Evolutionary conservation across 2,329 filamentous ascomycete genomes (phyloP), one percentile per base, ranked within the genome.

Genomic region (Corinectria fuckeliana): DNA sequence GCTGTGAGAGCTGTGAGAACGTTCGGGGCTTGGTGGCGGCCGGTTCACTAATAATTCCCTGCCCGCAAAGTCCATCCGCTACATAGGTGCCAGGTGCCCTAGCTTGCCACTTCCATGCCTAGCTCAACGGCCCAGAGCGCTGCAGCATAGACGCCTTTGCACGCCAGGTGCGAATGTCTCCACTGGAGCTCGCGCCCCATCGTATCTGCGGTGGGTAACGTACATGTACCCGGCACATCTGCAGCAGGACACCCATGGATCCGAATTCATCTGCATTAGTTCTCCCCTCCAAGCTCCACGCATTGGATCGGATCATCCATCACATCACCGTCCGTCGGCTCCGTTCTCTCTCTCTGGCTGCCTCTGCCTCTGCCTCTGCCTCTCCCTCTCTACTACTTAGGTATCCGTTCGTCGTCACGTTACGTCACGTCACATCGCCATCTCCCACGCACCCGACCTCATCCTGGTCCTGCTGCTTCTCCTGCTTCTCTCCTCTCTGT

Each of bases 21-120:
- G 44, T 63, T 64, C 56, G 60, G 58, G 61, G 61, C 58, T 25
- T 16, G 42, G 42, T 45, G 42, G 42, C 51, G 28, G 39, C 50
- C 49, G 56, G 20, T 55, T 42, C 56, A 50, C 50, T 49, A 44
- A 48, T 49, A 44, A 48, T 28, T 28, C n/a, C 41, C n/a, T 45
- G 42, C 23, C 42, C 28, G 42, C 42, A 45, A n/a, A n/a, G n/a
- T n/a, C 23, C 42, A 18, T 25, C 23, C 42, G 32, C n/a, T n/a
- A n/a, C n/a, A n/a, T n/a, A n/a, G n/a, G n/a, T n/a, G n/a, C n/a
- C n/a, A n/a, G n/a, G n/a, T n/a, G n/a, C n/a, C n/a, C n/a, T n/a
- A n/a, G n/a, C n/a, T n/a, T n/a, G n/a, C n/a, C n/a, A n/a, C n/a
- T n/a, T n/a, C n/a, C n/a, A n/a, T n/a, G n/a, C n/a, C n/a, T n/a